A percentile compares a stretch with the other conserved stretches of the same genome.
Conservation (phyloP, 306 rosid species). For the Notholithocarpus densiflorus region DNA sequence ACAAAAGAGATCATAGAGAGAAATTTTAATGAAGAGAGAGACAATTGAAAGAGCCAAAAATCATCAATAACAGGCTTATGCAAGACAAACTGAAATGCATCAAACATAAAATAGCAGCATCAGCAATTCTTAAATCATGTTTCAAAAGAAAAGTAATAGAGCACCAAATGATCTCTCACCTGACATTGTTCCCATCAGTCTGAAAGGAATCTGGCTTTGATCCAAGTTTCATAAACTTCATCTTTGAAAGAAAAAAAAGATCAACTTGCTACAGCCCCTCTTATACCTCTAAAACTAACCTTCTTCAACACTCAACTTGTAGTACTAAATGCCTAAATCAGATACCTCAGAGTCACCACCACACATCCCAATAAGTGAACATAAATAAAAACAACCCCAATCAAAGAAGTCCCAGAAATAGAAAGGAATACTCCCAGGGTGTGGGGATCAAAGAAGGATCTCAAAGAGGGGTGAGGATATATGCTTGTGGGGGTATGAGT, state of each 20-base stretch:
- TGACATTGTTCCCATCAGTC: slow-evolving; percentile 68
- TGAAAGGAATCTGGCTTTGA: slow-evolving; percentile 92
- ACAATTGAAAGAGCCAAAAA: no score
- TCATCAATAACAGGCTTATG: no score
- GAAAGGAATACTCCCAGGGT: slow-evolving; percentile 23
- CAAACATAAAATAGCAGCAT: no score
- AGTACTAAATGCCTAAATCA: slow-evolving; percentile 25
- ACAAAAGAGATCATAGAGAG: no score
- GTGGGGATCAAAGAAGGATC: slow-evolving; percentile 36
- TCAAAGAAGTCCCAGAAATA: slow-evolving; percentile 26
- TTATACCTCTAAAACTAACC: slow-evolving; percentile 7
- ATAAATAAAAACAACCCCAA: slow-evolving; percentile 13
- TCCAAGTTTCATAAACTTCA: slow-evolving; percentile 99
- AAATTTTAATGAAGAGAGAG: no score
- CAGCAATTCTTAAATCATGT: no score
- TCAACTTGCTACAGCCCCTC: slow-evolving; percentile 38
- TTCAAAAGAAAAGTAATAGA: no score
- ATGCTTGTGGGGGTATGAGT: no score
- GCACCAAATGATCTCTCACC: slow-evolving; percentile 38
- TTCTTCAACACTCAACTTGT: slow-evolving; percentile 36
- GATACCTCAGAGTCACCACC: slow-evolving; percentile 21
- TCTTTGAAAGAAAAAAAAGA: slow-evolving; percentile 45
- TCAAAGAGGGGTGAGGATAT: no score
- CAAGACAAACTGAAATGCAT: no score
- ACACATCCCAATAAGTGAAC: slow-evolving; percentile 23